A percentile compares a stretch with the other conserved stretches of the same genome.
phyloP scores from a whole-genome alignment of 2,329 filamentous ascomycete species.

The Alternaria panax region DNA sequence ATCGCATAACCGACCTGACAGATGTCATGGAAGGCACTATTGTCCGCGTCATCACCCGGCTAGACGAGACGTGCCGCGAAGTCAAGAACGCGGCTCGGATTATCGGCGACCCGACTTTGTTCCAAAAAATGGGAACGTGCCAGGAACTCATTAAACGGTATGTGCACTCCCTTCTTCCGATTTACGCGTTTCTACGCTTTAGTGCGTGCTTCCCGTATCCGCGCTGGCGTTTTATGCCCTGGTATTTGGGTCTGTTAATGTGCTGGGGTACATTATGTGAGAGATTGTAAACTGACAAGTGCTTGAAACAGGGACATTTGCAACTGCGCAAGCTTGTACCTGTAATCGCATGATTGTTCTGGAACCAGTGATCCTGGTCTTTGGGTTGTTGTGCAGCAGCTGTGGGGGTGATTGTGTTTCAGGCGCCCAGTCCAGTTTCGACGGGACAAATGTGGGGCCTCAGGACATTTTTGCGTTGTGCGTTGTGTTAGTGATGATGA shows the following conservation, averaged over 20 bases:
- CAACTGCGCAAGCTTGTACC: slow-evolving; percentile 51
- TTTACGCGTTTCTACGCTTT: not conserved
- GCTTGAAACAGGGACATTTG: slow-evolving; percentile 48
- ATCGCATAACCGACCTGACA: slow-evolving; percentile 93
- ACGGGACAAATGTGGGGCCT: slow-evolving; percentile 1
- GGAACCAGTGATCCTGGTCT: not conserved
- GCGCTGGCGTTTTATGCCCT: not conserved
- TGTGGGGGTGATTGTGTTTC: not conserved
- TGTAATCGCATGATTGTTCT: slow-evolving; percentile 31
- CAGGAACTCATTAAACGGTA: slow-evolving; percentile 98
- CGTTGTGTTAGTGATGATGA: not conserved
- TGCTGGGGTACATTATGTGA: not conserved
- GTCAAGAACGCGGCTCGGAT: slow-evolving; percentile 97
- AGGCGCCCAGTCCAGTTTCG: not conserved
- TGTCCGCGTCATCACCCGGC: slow-evolving; percentile 87
- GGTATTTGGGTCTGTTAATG: not conserved
- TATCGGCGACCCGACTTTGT: slow-evolving; percentile 90
- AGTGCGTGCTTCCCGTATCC: slow-evolving; percentile 7
- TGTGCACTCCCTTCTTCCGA: slow-evolving; percentile 55
- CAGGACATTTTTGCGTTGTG: not conserved
- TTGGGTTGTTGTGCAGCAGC: not conserved
- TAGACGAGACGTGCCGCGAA: slow-evolving; percentile 96
- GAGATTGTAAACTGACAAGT: slow-evolving; percentile 2
- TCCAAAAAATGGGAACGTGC: slow-evolving; percentile 95
- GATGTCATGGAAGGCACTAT: slow-evolving; percentile 98